These are phyloP conservation scores for Limonomyces culmigenus DNA, from an alignment of 1,284 basidiomycete species.

Conservation along the genomic window DNA sequence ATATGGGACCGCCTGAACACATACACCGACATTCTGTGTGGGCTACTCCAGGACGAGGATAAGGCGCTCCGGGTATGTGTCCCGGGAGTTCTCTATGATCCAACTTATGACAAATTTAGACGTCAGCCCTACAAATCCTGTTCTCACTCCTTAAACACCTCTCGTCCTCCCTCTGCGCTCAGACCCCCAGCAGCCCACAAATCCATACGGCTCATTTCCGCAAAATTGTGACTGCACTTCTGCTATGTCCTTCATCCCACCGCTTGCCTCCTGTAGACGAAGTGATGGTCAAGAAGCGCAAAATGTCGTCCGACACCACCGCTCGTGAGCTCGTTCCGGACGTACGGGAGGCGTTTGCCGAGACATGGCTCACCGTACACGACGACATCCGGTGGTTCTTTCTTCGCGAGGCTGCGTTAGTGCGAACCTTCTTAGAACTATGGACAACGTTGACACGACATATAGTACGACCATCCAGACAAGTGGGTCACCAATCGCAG, in stretches of 20 bases:
- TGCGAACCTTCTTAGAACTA: slow-evolving; percentile 6
- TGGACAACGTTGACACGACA: neutral
- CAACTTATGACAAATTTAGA: slow-evolving; percentile 25
- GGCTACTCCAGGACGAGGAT: slow-evolving; percentile 61
- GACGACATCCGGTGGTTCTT: slow-evolving; percentile 93
- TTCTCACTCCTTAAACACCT: slow-evolving; percentile 69
- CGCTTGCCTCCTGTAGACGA: too few relatives aligned
- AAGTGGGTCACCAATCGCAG: slow-evolving; percentile 16
- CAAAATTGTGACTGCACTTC: slow-evolving; percentile 40
- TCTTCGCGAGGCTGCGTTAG: slow-evolving; percentile 69
- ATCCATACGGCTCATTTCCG: slow-evolving; percentile 58
- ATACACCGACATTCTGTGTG: slow-evolving; percentile 51
- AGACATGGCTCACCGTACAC: slow-evolving; percentile 61
- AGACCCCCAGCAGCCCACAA: slow-evolving; percentile 27
- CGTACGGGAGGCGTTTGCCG: slow-evolving; percentile 46
- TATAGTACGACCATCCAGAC: neutral
- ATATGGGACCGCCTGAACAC: slow-evolving; percentile 50
- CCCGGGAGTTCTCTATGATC: neutral
- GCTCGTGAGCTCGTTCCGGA: slow-evolving; percentile 31
- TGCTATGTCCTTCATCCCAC: slow-evolving; percentile 41
- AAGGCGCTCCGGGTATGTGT: slow-evolving; percentile 34
- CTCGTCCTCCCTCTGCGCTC: slow-evolving; percentile 41
- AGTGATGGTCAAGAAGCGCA: slow-evolving; percentile 6
- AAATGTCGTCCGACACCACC: slow-evolving; percentile 1
- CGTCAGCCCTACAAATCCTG: slow-evolving; percentile 61